Conservation (phyloP, 2,329 filamentous ascomycete species). For the Pochonia chlamydosporia region DNA sequence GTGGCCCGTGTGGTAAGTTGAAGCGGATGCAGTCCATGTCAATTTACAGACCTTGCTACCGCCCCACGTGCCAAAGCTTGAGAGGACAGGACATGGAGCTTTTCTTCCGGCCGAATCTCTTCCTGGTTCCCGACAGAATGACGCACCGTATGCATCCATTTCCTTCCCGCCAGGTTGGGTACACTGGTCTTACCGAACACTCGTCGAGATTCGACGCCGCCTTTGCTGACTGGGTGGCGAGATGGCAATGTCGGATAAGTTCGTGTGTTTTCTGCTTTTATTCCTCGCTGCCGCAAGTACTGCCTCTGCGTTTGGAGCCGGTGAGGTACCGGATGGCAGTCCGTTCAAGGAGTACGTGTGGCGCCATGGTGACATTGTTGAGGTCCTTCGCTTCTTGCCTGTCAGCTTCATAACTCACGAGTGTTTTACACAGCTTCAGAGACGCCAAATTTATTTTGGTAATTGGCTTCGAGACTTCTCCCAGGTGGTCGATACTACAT, state of each 20-base stretch:
- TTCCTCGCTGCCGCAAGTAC: constrained; percentile 21
- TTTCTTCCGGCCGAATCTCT: too few relatives aligned
- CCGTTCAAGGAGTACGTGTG: constrained; percentile 35
- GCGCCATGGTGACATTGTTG: constrained; percentile 34
- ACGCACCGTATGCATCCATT: too few relatives aligned
- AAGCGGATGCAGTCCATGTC: too few relatives aligned
- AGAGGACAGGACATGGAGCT: too few relatives aligned
- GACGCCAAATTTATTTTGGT: constrained; percentile 30
- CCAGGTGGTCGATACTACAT: constrained; percentile 63
- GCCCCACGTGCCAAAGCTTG: too few relatives aligned
- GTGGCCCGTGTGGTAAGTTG: too few relatives aligned
- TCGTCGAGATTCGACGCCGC: too few relatives aligned
- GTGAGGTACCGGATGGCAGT: constrained; percentile 28
- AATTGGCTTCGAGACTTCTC: constrained; percentile 64
- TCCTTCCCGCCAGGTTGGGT: too few relatives aligned
- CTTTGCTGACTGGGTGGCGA: too few relatives aligned
- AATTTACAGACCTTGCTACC: too few relatives aligned
- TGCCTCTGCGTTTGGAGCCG: constrained; percentile 31
- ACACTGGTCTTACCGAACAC: too few relatives aligned
- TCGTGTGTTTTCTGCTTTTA: constrained; percentile 12
- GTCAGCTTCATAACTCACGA: constrained; percentile 30
- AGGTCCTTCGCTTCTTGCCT: constrained; percentile 30
- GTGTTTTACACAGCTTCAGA: constrained; percentile 31
- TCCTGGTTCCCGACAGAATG: too few relatives aligned
- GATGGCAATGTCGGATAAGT: constrained; percentile 4